These are phyloP conservation scores for Tuber aestivum DNA, from an alignment of 495 filamentous ascomycete genomes.

Conservation along the genomic window DNA sequence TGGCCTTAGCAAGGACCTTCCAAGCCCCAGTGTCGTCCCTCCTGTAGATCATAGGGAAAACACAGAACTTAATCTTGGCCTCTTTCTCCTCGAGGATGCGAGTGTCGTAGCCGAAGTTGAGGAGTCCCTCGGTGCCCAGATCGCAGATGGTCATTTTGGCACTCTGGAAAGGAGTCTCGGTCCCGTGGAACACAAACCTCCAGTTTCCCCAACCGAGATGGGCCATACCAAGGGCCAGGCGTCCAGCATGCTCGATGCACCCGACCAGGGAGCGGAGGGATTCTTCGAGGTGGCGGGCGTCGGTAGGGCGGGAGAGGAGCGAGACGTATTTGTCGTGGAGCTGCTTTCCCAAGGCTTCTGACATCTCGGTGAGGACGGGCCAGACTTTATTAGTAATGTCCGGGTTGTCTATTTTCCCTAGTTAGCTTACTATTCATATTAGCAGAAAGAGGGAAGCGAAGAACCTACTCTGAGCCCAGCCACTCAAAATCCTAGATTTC, in stretches of 20 bases:
- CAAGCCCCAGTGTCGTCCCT: conserved; percentile 8
- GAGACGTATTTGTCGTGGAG: conserved; percentile 3
- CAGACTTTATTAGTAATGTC: background rate
- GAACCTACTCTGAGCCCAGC: background rate
- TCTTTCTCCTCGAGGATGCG: conserved; percentile 6
- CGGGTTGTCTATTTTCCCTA: background rate
- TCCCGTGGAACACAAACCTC: conserved; percentile 17
- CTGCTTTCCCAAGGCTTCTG: background rate
- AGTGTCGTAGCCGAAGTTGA: conserved; percentile 4
- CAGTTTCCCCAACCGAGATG: conserved; percentile 22
- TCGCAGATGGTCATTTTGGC: conserved; percentile 22
- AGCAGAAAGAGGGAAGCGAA: background rate
- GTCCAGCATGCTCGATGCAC: conserved; percentile 25
- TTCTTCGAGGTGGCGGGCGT: conserved; percentile 28
- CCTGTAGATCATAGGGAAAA: conserved; percentile 21
- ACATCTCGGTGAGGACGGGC: background rate
- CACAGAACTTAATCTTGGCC: conserved; percentile 11
- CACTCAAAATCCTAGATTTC: background rate
- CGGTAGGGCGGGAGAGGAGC: conserved; percentile 27
- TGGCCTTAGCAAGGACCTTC: conserved; percentile 24
- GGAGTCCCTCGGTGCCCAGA: conserved; percentile 19
- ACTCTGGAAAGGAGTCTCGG: conserved; percentile 2
- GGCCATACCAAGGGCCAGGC: conserved; percentile 15
- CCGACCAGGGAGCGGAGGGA: conserved; percentile 18
- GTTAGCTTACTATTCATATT: background rate